phyloP scores from a whole-genome alignment of 108 stramenopile genomes.

The Pseudonitzschia pungens region DNA sequence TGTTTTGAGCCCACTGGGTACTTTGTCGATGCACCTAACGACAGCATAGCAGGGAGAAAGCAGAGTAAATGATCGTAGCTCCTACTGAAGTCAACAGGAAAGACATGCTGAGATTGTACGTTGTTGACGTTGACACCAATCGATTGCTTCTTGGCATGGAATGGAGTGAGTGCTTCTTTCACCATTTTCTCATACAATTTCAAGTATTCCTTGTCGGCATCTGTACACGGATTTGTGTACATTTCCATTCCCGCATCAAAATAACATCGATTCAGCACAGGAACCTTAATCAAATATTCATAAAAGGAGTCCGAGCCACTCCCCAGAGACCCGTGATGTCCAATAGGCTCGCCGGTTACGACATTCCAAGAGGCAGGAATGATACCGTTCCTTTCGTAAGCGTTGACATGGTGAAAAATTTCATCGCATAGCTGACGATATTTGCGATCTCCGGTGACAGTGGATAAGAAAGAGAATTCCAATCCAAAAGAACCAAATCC shows the following conservation, averaged over 20 bases:
- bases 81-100: conserved; percentile 21
- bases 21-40: conserved; percentile 32
- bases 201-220: conserved; percentile 5
- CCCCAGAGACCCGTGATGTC: conserved; percentile 41
- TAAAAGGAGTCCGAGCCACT: conserved; percentile 70
- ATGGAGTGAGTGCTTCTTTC: conserved; percentile 7
- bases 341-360: conserved; percentile 19
- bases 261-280: conserved; percentile 22
- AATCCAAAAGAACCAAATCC: conserved; percentile 52
- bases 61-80: conserved; percentile 73
- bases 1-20: conserved; percentile 5
- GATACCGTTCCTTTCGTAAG: conserved; percentile 9
- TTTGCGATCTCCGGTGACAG: conserved; percentile 30
- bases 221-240: conserved; percentile 12
- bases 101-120: neutral
- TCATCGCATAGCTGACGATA: conserved; percentile 33
- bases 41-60: conserved; percentile 69
- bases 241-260: conserved; percentile 20
- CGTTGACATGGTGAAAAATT: conserved; percentile 30
- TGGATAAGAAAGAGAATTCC: conserved; percentile 64
- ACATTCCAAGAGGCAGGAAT: conserved; percentile 34
- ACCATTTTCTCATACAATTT: conserved; percentile 26
- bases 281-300: conserved; percentile 71
- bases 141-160: neutral
- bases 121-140: neutral